Evolutionary conservation across 176 grass and related monocot species (phyloP).

Genomic region (Eragrostis nindensis): DNA sequence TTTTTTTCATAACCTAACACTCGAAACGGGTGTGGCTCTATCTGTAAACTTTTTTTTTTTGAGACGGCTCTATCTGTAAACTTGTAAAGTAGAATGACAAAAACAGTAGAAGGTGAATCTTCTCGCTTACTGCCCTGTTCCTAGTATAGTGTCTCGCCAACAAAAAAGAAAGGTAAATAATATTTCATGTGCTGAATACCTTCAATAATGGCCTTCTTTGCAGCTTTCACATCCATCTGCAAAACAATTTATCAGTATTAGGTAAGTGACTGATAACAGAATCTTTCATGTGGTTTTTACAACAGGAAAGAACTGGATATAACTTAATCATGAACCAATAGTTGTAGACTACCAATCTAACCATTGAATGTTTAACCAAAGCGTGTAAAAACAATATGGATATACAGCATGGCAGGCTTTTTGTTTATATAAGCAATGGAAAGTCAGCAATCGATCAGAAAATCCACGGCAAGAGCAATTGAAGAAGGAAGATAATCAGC

Average conservation of each 20-base stretch:
- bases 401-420: not conserved
- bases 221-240: conserved; percentile 89
- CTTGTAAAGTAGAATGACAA: not conserved
- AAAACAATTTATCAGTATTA: conserved; percentile 34
- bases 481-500: not conserved
- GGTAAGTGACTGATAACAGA: conserved; percentile 9
- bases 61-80: too few relatives aligned
- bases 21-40: not conserved
- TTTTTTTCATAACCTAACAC: conserved; percentile 1
- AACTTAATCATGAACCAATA: conserved; percentile 14
- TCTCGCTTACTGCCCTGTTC: not conserved
- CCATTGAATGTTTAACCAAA: not conserved
- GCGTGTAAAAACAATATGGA: conserved; percentile 6
- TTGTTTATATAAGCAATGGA: not conserved
- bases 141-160: conserved; percentile 4
- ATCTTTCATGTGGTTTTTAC: not conserved
- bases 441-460: not conserved
- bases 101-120: not conserved
- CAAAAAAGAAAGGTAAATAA: not conserved
- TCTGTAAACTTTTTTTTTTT: too few relatives aligned
- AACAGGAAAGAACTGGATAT: not conserved
- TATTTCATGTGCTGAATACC: conserved; percentile 53
- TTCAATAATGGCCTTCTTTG: conserved; percentile 90
- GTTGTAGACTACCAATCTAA: conserved; percentile 6
- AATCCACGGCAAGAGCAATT: not conserved